These are phyloP conservation scores for Beauveria varroae DNA, from an alignment of 2,329 filamentous ascomycete species.

Conservation along the genomic window DNA sequence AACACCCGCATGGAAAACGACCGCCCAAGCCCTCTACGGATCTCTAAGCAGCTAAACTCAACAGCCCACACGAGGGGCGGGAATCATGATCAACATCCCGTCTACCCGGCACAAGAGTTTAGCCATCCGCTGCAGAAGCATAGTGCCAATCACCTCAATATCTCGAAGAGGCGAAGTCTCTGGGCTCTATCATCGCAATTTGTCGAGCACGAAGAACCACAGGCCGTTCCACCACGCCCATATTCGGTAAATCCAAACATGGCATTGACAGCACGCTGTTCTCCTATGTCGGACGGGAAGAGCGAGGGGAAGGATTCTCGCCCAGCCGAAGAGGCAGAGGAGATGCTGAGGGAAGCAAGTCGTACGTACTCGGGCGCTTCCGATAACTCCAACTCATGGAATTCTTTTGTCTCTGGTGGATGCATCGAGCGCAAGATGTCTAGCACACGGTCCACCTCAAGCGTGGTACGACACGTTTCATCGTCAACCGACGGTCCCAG, in stretches of 20 bases:
- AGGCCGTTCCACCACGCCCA: not conserved
- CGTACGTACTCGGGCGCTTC: conserved; percentile 6
- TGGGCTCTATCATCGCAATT: not conserved
- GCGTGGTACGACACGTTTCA: not conserved
- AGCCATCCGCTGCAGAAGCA: not conserved
- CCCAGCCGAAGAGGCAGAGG: conserved; percentile 1
- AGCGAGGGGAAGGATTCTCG: not conserved
- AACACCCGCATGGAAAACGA: conserved; percentile 16
- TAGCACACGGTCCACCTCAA: not conserved
- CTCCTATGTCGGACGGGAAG: not conserved
- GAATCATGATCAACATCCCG: conserved; percentile 12
- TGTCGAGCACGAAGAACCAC: not conserved
- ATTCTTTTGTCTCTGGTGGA: conserved; percentile 7
- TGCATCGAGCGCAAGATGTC: not conserved
- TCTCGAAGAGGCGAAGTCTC: not conserved
- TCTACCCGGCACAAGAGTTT: not conserved
- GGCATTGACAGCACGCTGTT: not conserved
- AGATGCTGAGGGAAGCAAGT: conserved; percentile 4
- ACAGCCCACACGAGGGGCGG: conserved; percentile 14
- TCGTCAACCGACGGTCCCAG: not conserved
- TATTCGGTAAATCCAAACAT: not conserved
- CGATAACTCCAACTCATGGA: conserved; percentile 1
- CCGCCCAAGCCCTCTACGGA: conserved; percentile 40
- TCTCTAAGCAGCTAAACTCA: conserved; percentile 33
- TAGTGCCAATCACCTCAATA: not conserved